Conservation (phyloP, 192 early-diverging fungal species). For the Thamnidium elegans region DNA sequence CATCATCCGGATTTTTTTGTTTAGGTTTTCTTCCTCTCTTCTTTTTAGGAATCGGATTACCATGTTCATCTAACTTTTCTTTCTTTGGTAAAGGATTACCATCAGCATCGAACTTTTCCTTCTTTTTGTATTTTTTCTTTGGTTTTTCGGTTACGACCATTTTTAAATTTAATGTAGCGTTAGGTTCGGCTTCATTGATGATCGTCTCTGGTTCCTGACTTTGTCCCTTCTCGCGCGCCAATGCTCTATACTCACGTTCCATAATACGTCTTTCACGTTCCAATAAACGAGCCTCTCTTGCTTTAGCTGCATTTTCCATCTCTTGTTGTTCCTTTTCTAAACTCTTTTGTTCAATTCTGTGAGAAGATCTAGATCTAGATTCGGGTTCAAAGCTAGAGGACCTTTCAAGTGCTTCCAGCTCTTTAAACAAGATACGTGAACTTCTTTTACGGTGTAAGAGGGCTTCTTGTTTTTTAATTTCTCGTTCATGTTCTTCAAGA, state of each 20-base stretch:
- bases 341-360: slow-evolving; percentile 29
- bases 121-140: slow-evolving; percentile 1
- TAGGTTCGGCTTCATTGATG: neutral
- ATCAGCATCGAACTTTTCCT: slow-evolving; percentile 2
- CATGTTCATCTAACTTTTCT: neutral
- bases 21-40: slow-evolving; percentile 21
- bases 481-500: slow-evolving; percentile 58
- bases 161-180: neutral
- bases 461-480: slow-evolving; percentile 51
- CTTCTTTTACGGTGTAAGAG: slow-evolving; percentile 59
- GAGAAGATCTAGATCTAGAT: slow-evolving; percentile 7
- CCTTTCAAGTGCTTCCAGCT: slow-evolving; percentile 55
- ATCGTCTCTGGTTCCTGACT: slow-evolving; percentile 24
- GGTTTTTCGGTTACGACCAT: neutral
- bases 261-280: slow-evolving; percentile 38
- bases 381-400: slow-evolving; percentile 27
- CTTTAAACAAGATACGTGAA: slow-evolving; percentile 57
- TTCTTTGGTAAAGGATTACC: neutral
- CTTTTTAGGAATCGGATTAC: slow-evolving; percentile 4
- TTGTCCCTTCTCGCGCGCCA: slow-evolving; percentile 25
- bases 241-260: slow-evolving; percentile 30
- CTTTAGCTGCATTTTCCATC: slow-evolving; percentile 21
- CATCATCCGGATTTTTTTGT: slow-evolving; percentile 35
- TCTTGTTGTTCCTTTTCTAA: slow-evolving; percentile 32
- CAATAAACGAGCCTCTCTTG: slow-evolving; percentile 26